Evolutionary conservation across 768 basidiomycete genomes (phyloP).

Genomic region (Russula sp.): DNA sequence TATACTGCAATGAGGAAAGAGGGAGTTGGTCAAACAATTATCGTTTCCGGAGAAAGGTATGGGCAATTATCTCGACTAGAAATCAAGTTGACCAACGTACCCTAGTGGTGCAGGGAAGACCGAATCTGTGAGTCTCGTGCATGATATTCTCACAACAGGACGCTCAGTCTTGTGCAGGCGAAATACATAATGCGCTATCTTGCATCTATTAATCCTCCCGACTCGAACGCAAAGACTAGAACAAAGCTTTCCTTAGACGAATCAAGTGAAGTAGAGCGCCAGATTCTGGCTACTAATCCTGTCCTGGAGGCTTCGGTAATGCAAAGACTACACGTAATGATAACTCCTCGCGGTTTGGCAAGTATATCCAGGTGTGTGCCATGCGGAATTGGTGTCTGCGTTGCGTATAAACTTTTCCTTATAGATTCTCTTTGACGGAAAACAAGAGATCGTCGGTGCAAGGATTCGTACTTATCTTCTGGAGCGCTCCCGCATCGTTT

Average conservation of each 20-base stretch:
- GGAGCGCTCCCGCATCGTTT: conserved; percentile 95
- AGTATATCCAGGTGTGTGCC: conserved; percentile 90
- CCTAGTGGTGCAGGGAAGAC: conserved; percentile 97
- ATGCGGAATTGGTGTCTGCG: background rate
- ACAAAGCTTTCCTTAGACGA: conserved; percentile 76
- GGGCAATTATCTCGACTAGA: conserved; percentile 32
- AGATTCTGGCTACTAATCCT: conserved; percentile 98
- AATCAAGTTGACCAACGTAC: conserved; percentile 17
- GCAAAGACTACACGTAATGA: conserved; percentile 99
- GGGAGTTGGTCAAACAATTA: conserved; percentile 95
- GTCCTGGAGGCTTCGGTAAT: conserved; percentile 99
- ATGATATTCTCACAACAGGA: conserved; percentile 5
- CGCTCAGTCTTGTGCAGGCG: conserved; percentile 49
- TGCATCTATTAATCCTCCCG: conserved; percentile 91
- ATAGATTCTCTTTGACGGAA: conserved; percentile 94
- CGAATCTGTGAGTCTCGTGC: conserved; percentile 68
- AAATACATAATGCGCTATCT: conserved; percentile 99
- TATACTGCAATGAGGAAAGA: conserved; percentile 96
- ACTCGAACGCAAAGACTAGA: conserved; percentile 56
- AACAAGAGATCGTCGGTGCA: conserved; percentile 96
- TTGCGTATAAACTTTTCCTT: conserved; percentile 14
- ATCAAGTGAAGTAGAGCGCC: conserved; percentile 92
- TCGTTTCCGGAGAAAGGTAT: conserved; percentile 96
- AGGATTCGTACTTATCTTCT: conserved; percentile 98
- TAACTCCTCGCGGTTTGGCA: conserved; percentile 98